Evolutionary conservation across 163 green algal species (phyloP).

Genomic region (Scenedesmus sp.): DNA sequence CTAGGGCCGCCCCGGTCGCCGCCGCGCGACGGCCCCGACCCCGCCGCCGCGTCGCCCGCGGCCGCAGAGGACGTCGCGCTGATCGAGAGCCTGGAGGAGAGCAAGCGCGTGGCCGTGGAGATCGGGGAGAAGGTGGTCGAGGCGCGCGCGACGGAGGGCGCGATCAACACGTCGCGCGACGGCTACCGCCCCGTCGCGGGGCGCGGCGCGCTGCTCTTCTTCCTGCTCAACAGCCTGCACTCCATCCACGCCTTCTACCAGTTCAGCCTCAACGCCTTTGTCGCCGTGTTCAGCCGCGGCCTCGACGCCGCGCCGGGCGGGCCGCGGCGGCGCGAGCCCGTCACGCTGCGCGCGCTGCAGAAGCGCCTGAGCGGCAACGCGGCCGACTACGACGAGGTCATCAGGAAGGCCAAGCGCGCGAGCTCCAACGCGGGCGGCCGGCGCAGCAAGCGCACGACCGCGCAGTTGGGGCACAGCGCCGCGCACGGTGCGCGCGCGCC

Average conservation of each 20-base stretch:
- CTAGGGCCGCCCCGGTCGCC: background rate
- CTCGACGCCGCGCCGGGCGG: slow-evolving; percentile 81
- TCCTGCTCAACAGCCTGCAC: slow-evolving; percentile 91
- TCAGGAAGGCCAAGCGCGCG: slow-evolving; percentile 53
- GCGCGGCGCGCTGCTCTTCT: slow-evolving; percentile 89
- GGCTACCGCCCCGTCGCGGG: slow-evolving; percentile 75
- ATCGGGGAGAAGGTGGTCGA: slow-evolving; percentile 86
- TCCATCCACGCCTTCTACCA: slow-evolving; percentile 94
- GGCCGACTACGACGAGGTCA: slow-evolving; percentile 57
- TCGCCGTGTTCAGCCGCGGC: slow-evolving; percentile 79
- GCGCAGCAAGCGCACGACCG: slow-evolving; percentile 22
- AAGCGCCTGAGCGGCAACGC: slow-evolving; percentile 50
- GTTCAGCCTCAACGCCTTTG: slow-evolving; percentile 89
- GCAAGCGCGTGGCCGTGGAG: slow-evolving; percentile 86
- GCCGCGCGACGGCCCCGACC: too few species aligned
- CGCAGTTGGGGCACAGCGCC: background rate
- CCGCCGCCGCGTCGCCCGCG: too few species aligned
- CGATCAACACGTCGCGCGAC: slow-evolving; percentile 87
- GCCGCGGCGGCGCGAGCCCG: slow-evolving; percentile 58
- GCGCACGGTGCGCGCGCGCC: background rate
- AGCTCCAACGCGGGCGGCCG: slow-evolving; percentile 15
- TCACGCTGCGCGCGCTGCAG: slow-evolving; percentile 49
- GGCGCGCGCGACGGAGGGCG: slow-evolving; percentile 81
- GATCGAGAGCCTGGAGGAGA: slow-evolving; percentile 88
- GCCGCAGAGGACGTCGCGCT: slow-evolving; percentile 85